phyloP scores from a whole-genome alignment of 2,329 filamentous ascomycete genomes.

The Aspergillus latus region DNA sequence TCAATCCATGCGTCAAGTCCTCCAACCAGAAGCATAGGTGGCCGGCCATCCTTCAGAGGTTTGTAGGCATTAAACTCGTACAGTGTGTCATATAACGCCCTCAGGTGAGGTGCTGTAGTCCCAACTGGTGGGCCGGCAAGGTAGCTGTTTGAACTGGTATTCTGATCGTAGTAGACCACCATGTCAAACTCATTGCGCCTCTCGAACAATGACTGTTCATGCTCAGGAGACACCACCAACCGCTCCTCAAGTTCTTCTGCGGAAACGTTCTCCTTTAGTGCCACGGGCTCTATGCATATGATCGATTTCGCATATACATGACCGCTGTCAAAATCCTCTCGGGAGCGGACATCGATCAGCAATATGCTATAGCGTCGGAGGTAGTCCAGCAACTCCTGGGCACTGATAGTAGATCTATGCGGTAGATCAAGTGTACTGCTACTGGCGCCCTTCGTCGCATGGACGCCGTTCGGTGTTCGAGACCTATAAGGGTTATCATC shows the following conservation, averaged over 20 bases:
- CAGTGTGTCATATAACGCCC: slow-evolving; percentile 74
- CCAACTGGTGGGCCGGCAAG: slow-evolving; percentile 48
- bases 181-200: slow-evolving; percentile 75
- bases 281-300: slow-evolving; percentile 86
- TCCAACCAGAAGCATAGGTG: slow-evolving; percentile 75
- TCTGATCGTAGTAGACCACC: slow-evolving; percentile 86
- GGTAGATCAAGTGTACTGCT: slow-evolving; percentile 51
- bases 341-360: slow-evolving; percentile 79
- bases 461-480: slow-evolving; percentile 44
- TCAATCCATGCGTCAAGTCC: slow-evolving; percentile 86
- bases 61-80: slow-evolving; percentile 80
- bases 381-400: slow-evolving; percentile 69
- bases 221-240: slow-evolving; percentile 48
- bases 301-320: slow-evolving; percentile 82
- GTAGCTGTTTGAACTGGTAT: slow-evolving; percentile 59
- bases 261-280: slow-evolving; percentile 66
- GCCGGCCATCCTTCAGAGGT: slow-evolving; percentile 62
- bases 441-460: slow-evolving; percentile 39
- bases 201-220: slow-evolving; percentile 72
- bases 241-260: slow-evolving; percentile 60
- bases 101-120: slow-evolving; percentile 58
- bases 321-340: slow-evolving; percentile 79
- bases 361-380: slow-evolving; percentile 68
- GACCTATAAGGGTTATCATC: slow-evolving; percentile 48
- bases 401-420: slow-evolving; percentile 63